Base-by-base conservation (phyloP, 192 early-diverging fungal species). In the Backusella psychrophila region DNA sequence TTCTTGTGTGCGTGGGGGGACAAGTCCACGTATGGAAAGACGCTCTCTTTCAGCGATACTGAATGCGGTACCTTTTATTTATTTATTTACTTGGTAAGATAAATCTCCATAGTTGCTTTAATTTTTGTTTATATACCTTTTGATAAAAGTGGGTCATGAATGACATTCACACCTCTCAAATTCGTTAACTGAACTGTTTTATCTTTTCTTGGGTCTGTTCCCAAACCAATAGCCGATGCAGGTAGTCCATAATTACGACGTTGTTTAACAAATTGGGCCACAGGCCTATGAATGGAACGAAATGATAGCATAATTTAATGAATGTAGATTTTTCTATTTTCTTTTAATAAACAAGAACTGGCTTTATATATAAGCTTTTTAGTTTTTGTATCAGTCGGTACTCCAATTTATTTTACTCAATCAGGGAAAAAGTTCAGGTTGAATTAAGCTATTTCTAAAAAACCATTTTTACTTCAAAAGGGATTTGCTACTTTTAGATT, bases 1-100 rank as follows among this genome's bases (percentile, higher is more conserved):
- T 71, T 87, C 86, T 72, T 87, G 86, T 31, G 83, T 76, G 11
- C 86, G 76, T 75, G 86, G 86, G 21, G 86, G 86, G 3, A 87
- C 86, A 6, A 87, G 79, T 31, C 86, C 86, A 75, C 86, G 86
- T 41, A 87, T 85, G 12, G 84, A 85, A 38, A 87, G 79, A 53
- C 86, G 80, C 69, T 87, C 86, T 36, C 86, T 81, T 65, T 87
- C 86, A 26, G 82, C 76, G 21, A 87, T 74, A 17, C 80, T 85
- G 69, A 87, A 87, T 38, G 86, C 86, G 36, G 86, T 87, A 39
- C 81, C 81, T 81, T 49, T 19, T 29, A 17, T 14, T 34, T 29
- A 33, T 39, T 70, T 29, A 31, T n/a, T 39, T 56, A 44, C 15
- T 38, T 34, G 3, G 29, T 19, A 15, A 66, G 15, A 44, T 23